These are phyloP conservation scores for Tuber borchii DNA, from an alignment of 495 filamentous ascomycete species.

Conservation along the genomic window DNA sequence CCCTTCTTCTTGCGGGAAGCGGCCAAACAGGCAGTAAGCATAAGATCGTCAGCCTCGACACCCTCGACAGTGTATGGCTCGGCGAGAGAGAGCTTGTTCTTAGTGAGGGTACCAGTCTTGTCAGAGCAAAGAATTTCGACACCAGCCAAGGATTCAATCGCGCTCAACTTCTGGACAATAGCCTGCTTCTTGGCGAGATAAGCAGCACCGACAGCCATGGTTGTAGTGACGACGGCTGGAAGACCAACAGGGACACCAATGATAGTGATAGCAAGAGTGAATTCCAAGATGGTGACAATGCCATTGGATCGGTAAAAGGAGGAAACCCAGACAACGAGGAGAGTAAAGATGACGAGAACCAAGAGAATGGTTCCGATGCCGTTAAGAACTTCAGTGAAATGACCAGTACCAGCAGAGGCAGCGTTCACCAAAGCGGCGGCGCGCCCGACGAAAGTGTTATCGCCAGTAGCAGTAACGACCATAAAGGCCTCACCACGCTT, in stretches of 20 bases:
- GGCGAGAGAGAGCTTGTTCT: slow-evolving; percentile 80
- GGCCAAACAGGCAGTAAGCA: slow-evolving; percentile 85
- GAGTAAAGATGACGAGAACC: slow-evolving; percentile 69
- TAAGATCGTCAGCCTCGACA: slow-evolving; percentile 73
- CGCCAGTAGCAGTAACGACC: slow-evolving; percentile 73
- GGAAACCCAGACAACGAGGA: slow-evolving; percentile 75
- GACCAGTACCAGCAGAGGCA: slow-evolving; percentile 63
- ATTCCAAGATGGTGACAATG: slow-evolving; percentile 70
- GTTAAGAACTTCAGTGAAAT: slow-evolving; percentile 85
- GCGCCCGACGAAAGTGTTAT: slow-evolving; percentile 82
- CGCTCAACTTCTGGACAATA: slow-evolving; percentile 92
- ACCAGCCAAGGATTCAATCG: slow-evolving; percentile 89
- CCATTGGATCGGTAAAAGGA: slow-evolving; percentile 78
- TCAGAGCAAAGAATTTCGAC: slow-evolving; percentile 96
- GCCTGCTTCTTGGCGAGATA: slow-evolving; percentile 93
- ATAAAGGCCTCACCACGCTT: slow-evolving; percentile 83
- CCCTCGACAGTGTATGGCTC: slow-evolving; percentile 78
- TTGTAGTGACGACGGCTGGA: slow-evolving; percentile 89
- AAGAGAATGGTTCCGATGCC: slow-evolving; percentile 77
- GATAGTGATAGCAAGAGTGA: slow-evolving; percentile 80
- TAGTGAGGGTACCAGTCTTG: slow-evolving; percentile 90
- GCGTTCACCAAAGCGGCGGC: slow-evolving; percentile 77
- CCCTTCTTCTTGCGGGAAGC: slow-evolving; percentile 91
- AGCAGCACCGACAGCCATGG: slow-evolving; percentile 91
- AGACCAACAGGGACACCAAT: slow-evolving; percentile 95